Base-by-base conservation (phyloP, 371 early-diverging fungal species). In the Polyrhizophydium stewartii region DNA sequence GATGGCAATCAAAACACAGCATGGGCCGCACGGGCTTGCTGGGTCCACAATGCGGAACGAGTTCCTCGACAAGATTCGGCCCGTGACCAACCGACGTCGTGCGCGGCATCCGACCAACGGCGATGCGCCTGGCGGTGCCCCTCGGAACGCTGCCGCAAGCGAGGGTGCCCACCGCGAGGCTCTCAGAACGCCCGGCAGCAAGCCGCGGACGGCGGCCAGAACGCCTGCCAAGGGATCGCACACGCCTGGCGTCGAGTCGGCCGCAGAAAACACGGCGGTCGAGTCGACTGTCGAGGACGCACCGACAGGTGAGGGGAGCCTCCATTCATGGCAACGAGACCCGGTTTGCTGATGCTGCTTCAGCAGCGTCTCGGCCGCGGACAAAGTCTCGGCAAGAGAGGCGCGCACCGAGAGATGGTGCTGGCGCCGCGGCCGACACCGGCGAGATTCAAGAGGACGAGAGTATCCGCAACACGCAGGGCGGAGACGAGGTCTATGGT, bases 61-160 rank as follows among this genome's bases (percentile, higher is more conserved):
- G 38, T 60, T 45, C 43, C 53, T 64, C 2, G 51, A 55, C 33
- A 59, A 59, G 46, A 64, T 64, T 35, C 59, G 65, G 12, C 59
- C 59, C 13, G 41, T 64, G 25, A 58, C 59, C 31, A 35, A 57
- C 12, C 43, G 46, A 6, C 35, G 45, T 33, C 56, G 46, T 32
- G 33, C 27, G 7, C 37, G 62, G 5, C 53, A 30, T 3, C 19
- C 24, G 25, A 53, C 30, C 53, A 53, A 53, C 32, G 45, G 19
- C 24, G 45, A 19, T 5, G 6, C 24, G 19, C 5, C 2, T 45
- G n/a, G n/a, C 19, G 45, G 45, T 19, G 35, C 3, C 35, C 13
- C 35, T 3, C 45, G 6, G 45, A 2, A 24, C 19, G 45, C 45
- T 10, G 45, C n/a, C 5, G 45, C 10, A 5, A 45, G 40, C 40